Evolutionary conservation across 2,329 filamentous ascomycete genomes (phyloP), one percentile per base, ranked within the genome.

Genomic region (Fusarium sambucinum): DNA sequence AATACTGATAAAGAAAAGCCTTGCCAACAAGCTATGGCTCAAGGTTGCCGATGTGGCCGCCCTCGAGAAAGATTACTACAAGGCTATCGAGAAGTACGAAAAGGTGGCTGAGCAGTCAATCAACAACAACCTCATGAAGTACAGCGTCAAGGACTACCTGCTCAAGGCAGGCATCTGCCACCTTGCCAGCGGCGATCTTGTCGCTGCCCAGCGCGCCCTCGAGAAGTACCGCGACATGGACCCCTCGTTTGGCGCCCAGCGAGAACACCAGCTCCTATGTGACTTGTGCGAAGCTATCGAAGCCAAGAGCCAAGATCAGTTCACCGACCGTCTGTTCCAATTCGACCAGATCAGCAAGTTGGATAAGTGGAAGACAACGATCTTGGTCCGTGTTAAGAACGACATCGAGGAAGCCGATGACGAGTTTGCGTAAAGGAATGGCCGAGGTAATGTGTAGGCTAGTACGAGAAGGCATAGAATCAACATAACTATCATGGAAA

Each of bases 331-430:
- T 78, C 81, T 96, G 68, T 97, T 92, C 84, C 90, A 95, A 78
- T 98, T 89, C 77, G 94, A 97, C 78, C 92, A 96, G 82, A 85
- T 97, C 82, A 96, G 90, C 82, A 96, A 96, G 84, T 82, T 98
- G 75, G 94, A 97, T 77, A 96, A 95, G 83, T 98, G 95, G 95
- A 97, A 97, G 90, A 97, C 92, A 51, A 92, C 91, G 32, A 83
- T 97, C 59, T 80, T 97, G 67, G 82, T 97, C 75, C 87, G 89
- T 72, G 86, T 97, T 75, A 97, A 97, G 89, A 90, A 90, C 74
- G 85, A 85, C 55, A 96, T 97, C 73, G 91, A 95, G 81, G 83
- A 80, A 66, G 77, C 78, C 19, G 79, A 81, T 52, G 80, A 82
- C 54, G 81, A 82, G 74, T 81, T 81, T 75, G 80, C 80, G 32